These are phyloP conservation scores for Cucurbita pepo DNA, from an alignment of 306 rosid genomes.

Conservation along the genomic window DNA sequence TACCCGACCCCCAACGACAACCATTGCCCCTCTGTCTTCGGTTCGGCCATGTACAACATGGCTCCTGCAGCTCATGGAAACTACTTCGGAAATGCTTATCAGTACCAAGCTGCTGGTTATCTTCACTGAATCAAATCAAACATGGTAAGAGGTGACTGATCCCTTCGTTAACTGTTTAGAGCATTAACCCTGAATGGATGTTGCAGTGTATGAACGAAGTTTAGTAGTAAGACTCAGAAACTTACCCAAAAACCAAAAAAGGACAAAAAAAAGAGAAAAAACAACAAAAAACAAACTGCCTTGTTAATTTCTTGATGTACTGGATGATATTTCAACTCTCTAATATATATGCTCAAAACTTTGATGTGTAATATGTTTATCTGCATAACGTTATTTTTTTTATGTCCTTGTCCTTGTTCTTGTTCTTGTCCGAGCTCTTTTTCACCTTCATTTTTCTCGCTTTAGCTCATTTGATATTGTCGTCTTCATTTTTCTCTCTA, in stretches of 20 bases:
- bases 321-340: conserved; percentile 4
- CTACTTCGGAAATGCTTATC: conserved; percentile 85
- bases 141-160: conserved; percentile 39
- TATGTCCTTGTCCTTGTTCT: not conserved
- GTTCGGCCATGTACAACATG: conserved; percentile 55
- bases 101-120: conserved; percentile 80
- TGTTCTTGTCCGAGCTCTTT: too few relatives aligned
- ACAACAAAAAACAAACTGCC: not conserved
- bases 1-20: conserved; percentile 57
- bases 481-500: too few relatives aligned
- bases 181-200: conserved; percentile 51
- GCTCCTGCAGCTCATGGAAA: conserved; percentile 60
- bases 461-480: too few relatives aligned
- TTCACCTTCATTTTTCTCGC: too few relatives aligned
- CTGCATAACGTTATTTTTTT: not conserved
- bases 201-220: conserved; percentile 46
- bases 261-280: not conserved
- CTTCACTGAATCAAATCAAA: conserved; percentile 55
- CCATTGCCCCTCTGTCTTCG: conserved; percentile 52
- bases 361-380: conserved; percentile 1
- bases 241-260: conserved; percentile 3
- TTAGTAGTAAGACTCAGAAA: conserved; percentile 24
- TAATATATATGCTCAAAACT: conserved; percentile 6
- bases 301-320: conserved; percentile 4
- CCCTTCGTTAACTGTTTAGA: conserved; percentile 62